Conservation (phyloP, 495 filamentous ascomycete genomes). For the Daldinia grandis region DNA sequence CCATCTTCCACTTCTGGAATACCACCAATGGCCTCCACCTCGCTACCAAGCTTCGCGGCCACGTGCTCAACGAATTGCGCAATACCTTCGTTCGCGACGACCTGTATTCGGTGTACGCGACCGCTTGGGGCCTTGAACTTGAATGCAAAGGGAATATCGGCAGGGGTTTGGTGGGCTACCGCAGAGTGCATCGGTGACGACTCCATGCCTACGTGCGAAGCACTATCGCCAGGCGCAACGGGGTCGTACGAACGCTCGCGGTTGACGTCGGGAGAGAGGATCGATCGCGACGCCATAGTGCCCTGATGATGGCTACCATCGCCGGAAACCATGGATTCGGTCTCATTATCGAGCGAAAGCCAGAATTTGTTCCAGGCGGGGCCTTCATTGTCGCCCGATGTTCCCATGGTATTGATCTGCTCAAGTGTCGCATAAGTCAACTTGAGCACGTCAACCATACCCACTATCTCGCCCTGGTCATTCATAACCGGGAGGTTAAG, state of each 20-base stretch:
- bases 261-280: slow-evolving; percentile 79
- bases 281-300: slow-evolving; percentile 66
- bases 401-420: slow-evolving; percentile 79
- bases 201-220: slow-evolving; percentile 87
- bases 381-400: slow-evolving; percentile 81
- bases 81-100: slow-evolving; percentile 80
- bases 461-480: slow-evolving; percentile 93
- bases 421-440: slow-evolving; percentile 97
- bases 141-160: slow-evolving; percentile 89
- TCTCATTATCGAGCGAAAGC: slow-evolving; percentile 95
- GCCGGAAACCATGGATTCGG: slow-evolving; percentile 95
- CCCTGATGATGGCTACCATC: slow-evolving; percentile 71
- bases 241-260: slow-evolving; percentile 73
- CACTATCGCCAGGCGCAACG: slow-evolving; percentile 90
- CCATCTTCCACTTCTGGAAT: slow-evolving; percentile 78
- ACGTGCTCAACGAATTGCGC: slow-evolving; percentile 82
- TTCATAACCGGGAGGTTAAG: slow-evolving; percentile 99
- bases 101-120: slow-evolving; percentile 90
- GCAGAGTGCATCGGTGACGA: slow-evolving; percentile 72
- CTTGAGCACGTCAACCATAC: slow-evolving; percentile 98
- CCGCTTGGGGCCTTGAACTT: slow-evolving; percentile 99
- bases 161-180: slow-evolving; percentile 61
- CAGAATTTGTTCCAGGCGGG: slow-evolving; percentile 99
- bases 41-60: slow-evolving; percentile 83
- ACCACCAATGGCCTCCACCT: slow-evolving; percentile 87